phyloP scores from a whole-genome alignment of 495 filamentous ascomycete genomes.

The Hypoxylon subgilvum region DNA sequence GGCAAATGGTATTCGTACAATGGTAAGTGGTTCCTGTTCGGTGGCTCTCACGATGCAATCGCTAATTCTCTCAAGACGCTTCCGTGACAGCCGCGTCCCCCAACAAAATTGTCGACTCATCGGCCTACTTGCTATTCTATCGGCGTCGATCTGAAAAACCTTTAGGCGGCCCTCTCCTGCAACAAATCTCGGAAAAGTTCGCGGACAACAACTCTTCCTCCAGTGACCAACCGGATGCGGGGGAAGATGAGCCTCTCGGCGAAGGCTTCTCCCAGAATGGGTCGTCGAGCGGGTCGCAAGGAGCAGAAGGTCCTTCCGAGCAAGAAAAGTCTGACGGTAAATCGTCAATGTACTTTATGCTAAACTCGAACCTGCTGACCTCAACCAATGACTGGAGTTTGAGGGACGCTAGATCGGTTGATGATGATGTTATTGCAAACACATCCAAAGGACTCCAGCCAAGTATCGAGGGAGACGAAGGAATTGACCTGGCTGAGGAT shows the following conservation, averaged over 20 bases:
- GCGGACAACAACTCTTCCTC: conserved; percentile 48
- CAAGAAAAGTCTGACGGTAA: conserved; percentile 64
- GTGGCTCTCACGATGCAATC: background rate
- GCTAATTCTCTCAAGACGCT: conserved; percentile 67
- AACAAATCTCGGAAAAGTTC: conserved; percentile 68
- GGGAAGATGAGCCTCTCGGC: conserved; percentile 85
- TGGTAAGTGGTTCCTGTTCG: conserved; percentile 62
- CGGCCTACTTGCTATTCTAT: conserved; percentile 95
- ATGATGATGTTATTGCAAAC: conserved; percentile 16
- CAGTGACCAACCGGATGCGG: conserved; percentile 62
- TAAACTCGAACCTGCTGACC: too few species aligned
- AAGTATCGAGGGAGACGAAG: conserved; percentile 48
- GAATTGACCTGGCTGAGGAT: conserved; percentile 41
- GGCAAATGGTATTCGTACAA: conserved; percentile 93
- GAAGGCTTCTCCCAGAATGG: conserved; percentile 80
- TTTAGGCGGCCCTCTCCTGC: conserved; percentile 76
- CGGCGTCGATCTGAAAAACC: conserved; percentile 77
- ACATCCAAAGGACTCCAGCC: conserved; percentile 18
- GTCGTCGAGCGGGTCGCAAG: conserved; percentile 81
- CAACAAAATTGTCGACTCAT: conserved; percentile 57
- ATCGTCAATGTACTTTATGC: conserved; percentile 29
- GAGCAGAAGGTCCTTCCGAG: conserved; percentile 76
- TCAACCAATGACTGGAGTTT: background rate
- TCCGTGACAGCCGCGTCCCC: conserved; percentile 56
- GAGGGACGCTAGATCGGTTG: background rate